Conservation (phyloP, 1,284 basidiomycete genomes). For the Schizophyllum amplum region DNA sequence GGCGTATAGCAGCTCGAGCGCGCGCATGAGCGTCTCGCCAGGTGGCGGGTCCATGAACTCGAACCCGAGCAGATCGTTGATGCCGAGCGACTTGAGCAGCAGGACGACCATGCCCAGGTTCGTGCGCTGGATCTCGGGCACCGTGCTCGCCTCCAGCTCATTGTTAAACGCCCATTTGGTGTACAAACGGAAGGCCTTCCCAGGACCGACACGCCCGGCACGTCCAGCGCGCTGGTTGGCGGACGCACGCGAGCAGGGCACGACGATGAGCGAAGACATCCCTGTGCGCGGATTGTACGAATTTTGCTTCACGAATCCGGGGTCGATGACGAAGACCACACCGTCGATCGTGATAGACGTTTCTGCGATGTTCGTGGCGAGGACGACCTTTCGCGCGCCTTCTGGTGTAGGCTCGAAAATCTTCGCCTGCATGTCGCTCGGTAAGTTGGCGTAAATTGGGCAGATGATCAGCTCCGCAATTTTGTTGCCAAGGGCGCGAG, state of each 20-base stretch:
- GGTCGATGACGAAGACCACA: constrained; percentile 96
- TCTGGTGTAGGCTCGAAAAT: constrained; percentile 99
- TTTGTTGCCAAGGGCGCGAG: constrained; percentile 92
- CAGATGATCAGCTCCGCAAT: constrained; percentile 92
- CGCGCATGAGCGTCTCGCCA: constrained; percentile 95
- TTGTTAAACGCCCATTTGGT: constrained; percentile 96
- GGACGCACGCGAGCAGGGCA: constrained; percentile 94
- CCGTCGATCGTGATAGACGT: constrained; percentile 98
- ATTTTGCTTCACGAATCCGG: constrained; percentile 97
- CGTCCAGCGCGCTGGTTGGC: constrained; percentile 96
- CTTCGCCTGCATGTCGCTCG: constrained; percentile 98
- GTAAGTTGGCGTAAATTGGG: constrained; percentile 97
- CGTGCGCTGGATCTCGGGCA: constrained; percentile 97
- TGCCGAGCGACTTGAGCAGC: constrained; percentile 91
- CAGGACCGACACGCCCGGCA: constrained; percentile 95
- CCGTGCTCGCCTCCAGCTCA: constrained; percentile 93
- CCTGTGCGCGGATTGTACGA: constrained; percentile 95
- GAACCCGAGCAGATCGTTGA: constrained; percentile 96
- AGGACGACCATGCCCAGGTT: constrained; percentile 97
- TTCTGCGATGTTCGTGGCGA: constrained; percentile 98
- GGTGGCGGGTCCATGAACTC: constrained; percentile 99
- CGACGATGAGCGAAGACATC: constrained; percentile 91
- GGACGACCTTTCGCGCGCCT: constrained; percentile 92
- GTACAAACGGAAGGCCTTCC: constrained; percentile 96
- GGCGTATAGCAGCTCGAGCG: constrained; percentile 90